phyloP scores from a whole-genome alignment of 2,329 filamentous ascomycete species.

The Claviceps cyperi region DNA sequence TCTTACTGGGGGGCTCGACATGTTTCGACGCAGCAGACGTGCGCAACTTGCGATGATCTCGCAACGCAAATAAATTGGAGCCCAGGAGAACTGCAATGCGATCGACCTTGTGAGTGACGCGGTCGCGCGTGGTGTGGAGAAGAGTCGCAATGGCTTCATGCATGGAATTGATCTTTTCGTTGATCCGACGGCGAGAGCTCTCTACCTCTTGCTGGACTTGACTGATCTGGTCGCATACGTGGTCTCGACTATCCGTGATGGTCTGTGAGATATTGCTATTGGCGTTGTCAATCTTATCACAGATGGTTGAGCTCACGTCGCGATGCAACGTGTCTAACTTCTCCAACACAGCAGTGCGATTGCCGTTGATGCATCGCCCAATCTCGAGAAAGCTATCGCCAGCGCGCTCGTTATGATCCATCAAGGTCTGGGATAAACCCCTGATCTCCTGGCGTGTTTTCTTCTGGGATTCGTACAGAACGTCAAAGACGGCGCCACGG shows the following conservation, averaged over 20 bases:
- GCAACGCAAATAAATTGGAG: not conserved
- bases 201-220: conserved; percentile 1
- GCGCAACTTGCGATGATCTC: not conserved
- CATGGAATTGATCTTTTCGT: conserved; percentile 2
- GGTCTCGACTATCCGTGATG: not conserved
- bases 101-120: not conserved
- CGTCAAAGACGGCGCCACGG: not conserved
- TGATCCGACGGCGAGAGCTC: conserved; percentile 1
- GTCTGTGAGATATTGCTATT: not conserved
- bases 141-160: conserved; percentile 2
- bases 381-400: not conserved
- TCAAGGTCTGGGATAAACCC: not conserved
- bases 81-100: not conserved
- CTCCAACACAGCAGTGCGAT: not conserved
- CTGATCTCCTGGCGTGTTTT: not conserved
- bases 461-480: not conserved
- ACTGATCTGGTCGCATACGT: not conserved
- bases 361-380: not conserved
- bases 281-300: conserved; percentile 1
- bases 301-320: not conserved
- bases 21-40: not conserved
- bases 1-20: not conserved
- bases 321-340: not conserved
- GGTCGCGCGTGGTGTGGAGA: not conserved
- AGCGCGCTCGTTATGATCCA: not conserved